Base-by-base conservation (phyloP, 345 rosid genomes). In the Erysimum cheiranthoides region DNA sequence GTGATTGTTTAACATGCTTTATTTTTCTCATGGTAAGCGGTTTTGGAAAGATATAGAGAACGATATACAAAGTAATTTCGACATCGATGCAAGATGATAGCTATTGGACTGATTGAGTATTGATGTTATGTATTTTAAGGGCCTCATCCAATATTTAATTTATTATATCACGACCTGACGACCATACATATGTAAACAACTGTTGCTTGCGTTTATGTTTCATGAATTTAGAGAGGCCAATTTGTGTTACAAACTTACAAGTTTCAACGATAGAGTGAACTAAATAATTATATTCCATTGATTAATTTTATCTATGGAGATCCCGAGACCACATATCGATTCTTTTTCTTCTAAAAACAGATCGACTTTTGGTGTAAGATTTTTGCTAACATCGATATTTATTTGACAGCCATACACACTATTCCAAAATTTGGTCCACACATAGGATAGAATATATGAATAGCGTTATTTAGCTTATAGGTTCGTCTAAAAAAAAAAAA, bases 321-420 rank as follows among this genome's bases (percentile, higher is more conserved):
- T 32, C 5, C 28, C 25, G 40, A 61, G 12, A 30, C 35, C 10
- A 42, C 27, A 38, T 2, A 17, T 61, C n/a, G 18, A 58, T 9
- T 32, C 27, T 28, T 28, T 27, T 21, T 25, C 21, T 49, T 49
- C 18, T 32, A 32, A 7, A 4, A 10, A 4, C 6, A 25, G 46
- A 39, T 25, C 11, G 49, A 40, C 13, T 61, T 60, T 25, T 39
- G 65, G 65, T 60, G 1, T 36, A 60, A 36, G 32, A 60, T 70
- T 73, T 46, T 62, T 62, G 53, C 17, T 52, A 31, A n/a, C 3
- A 63, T 52, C 45, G 35, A 63, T 63, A 18, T 13, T 17, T 63
- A 63, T 63, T 63, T 52, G 53, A 57, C 56, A 73, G 36, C 31
- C 6, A 39, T 16, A 71, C 13, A 60, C 8, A 25, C 9, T 25